Evolutionary conservation across 106 monocot species (phyloP).

Genomic region (Ottelia alismoides): DNA sequence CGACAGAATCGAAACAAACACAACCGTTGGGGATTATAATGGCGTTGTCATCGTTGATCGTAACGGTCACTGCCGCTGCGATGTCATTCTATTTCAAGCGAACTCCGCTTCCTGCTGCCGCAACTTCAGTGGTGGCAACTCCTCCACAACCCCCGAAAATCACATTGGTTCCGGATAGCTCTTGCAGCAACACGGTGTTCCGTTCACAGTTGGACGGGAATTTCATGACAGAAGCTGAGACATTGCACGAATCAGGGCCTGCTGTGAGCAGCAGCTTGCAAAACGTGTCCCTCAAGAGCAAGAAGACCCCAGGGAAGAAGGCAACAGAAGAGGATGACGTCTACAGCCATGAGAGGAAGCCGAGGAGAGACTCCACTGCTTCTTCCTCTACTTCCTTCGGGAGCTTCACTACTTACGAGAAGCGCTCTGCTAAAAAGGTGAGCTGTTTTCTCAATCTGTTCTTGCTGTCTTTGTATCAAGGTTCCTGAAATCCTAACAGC

Average conservation of each 20-base stretch:
- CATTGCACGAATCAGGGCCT: background rate
- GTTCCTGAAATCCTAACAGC: no score
- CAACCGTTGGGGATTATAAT: background rate
- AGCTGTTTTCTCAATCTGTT: no score
- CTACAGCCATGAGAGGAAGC: conserved; percentile 10
- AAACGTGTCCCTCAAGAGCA: background rate
- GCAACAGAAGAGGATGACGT: background rate
- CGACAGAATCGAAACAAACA: no score
- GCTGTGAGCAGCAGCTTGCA: conserved; percentile 3
- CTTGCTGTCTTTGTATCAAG: no score
- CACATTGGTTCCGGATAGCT: conserved; percentile 14
- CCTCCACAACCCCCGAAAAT: background rate
- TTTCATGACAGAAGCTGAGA: conserved; percentile 5
- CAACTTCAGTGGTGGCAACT: no score
- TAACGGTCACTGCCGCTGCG: conserved; percentile 7
- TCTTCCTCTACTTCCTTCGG: conserved; percentile 52
- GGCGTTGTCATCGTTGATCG: conserved; percentile 8
- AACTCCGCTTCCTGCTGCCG: background rate
- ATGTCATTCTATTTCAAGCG: conserved; percentile 12
- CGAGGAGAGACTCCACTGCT: conserved; percentile 48
- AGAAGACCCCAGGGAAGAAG: background rate
- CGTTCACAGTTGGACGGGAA: background rate
- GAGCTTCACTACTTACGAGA: conserved; percentile 73
- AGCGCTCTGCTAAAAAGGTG: conserved; percentile 49
- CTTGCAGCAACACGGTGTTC: background rate